Conservation (phyloP, 768 basidiomycete genomes). For the Mycena pura region DNA sequence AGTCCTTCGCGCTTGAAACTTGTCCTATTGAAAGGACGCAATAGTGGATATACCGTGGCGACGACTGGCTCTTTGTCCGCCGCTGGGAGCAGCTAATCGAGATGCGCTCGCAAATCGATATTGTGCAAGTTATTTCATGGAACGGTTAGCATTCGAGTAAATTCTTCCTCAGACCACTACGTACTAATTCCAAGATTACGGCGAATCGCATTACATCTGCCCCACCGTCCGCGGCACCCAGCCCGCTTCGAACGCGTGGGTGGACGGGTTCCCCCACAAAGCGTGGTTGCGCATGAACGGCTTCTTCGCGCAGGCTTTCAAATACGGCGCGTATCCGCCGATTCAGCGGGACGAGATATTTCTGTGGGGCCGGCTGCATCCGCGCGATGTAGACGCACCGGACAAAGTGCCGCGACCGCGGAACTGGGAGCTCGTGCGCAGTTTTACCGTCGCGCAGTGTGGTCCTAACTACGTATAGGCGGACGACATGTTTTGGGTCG, state of each 20-base stretch:
- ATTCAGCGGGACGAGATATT: constrained; percentile 52
- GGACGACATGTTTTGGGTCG: constrained; percentile 54
- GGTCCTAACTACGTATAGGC: constrained; percentile 43
- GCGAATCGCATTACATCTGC: constrained; percentile 60
- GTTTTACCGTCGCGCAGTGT: not conserved
- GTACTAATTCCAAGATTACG: constrained; percentile 25
- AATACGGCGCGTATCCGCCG: constrained; percentile 55
- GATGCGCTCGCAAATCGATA: constrained; percentile 43
- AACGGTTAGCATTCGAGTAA: constrained; percentile 49
- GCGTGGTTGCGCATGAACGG: constrained; percentile 27
- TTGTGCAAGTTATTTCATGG: constrained; percentile 63
- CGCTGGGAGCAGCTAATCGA: constrained; percentile 61
- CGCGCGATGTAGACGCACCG: constrained; percentile 44
- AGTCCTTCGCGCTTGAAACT: not conserved
- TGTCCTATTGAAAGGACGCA: not conserved
- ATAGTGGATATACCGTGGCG: constrained; percentile 54
- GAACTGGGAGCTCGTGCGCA: constrained; percentile 50
- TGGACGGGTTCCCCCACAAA: constrained; percentile 46
- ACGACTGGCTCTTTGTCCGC: constrained; percentile 56
- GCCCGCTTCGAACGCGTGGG: constrained; percentile 48
- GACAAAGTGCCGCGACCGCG: constrained; percentile 48
- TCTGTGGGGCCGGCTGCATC: constrained; percentile 57
- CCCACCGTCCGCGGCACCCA: constrained; percentile 47
- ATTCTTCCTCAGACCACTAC: not conserved
- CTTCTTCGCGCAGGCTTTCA: constrained; percentile 29